These are phyloP conservation scores for Botrytis tulipae DNA, from an alignment of 2,329 filamentous ascomycete genomes.

Conservation along the genomic window DNA sequence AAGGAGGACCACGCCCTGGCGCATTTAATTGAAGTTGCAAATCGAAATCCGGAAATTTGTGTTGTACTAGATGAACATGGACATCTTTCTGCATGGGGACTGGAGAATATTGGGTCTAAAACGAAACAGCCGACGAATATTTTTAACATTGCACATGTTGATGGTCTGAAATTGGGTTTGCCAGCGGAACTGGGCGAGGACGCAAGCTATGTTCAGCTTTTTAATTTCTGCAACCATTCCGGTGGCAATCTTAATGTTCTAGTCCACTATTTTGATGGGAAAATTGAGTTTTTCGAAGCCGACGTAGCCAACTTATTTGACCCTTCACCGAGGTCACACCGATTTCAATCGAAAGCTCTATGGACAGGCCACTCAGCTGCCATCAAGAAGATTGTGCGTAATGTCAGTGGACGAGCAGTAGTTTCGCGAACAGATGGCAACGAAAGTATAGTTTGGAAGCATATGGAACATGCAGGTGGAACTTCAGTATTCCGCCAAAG, in stretches of 20 bases:
- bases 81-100: conserved; percentile 86
- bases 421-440: conserved; percentile 77
- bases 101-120: conserved; percentile 81
- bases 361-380: conserved; percentile 84
- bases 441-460: conserved; percentile 81
- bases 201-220: conserved; percentile 62
- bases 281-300: conserved; percentile 77
- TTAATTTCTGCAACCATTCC: conserved; percentile 66
- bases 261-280: conserved; percentile 81
- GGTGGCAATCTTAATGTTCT: conserved; percentile 69
- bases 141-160: conserved; percentile 83
- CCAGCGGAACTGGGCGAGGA: conserved; percentile 27
- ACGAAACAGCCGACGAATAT: conserved; percentile 63
- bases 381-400: conserved; percentile 83
- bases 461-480: conserved; percentile 51
- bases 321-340: conserved; percentile 57
- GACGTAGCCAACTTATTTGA: conserved; percentile 80
- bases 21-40: conserved; percentile 82
- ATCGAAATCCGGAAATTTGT: conserved; percentile 82
- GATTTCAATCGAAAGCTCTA: conserved; percentile 60
- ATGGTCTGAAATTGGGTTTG: conserved; percentile 51
- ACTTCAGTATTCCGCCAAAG: conserved; percentile 64
- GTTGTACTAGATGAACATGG: conserved; percentile 81
- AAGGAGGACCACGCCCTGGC: conserved; percentile 70
- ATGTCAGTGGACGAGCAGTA: conserved; percentile 74